Conservation (phyloP, 768 basidiomycete species). For the Calocybe gangraenosa region DNA sequence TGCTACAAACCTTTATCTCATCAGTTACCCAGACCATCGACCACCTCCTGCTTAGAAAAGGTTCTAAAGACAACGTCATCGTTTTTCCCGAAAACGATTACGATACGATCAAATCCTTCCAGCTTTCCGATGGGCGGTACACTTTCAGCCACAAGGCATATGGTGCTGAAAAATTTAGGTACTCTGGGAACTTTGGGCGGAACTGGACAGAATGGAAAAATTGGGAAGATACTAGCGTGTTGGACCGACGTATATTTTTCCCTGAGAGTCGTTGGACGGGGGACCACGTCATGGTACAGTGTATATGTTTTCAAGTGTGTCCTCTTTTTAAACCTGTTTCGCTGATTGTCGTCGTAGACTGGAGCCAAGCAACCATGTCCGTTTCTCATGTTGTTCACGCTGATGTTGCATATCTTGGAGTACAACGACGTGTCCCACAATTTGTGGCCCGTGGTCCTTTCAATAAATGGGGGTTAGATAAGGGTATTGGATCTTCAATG, state of each 20-base stretch:
- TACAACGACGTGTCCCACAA: constrained; percentile 77
- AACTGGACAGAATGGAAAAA: constrained; percentile 79
- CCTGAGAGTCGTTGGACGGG: constrained; percentile 70
- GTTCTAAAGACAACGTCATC: constrained; percentile 68
- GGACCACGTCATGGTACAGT: constrained; percentile 85
- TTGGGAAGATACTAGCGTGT: constrained; percentile 71
- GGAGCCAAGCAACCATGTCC: constrained; percentile 64
- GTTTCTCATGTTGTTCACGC: constrained; percentile 71
- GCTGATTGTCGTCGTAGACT: constrained; percentile 48
- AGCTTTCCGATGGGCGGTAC: constrained; percentile 58
- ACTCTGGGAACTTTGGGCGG: constrained; percentile 81
- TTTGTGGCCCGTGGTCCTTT: constrained; percentile 85
- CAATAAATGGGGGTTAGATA: constrained; percentile 90
- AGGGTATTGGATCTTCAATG: constrained; percentile 73
- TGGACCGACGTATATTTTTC: constrained; percentile 54
- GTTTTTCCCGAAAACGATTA: constrained; percentile 87
- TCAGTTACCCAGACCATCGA: constrained; percentile 49
- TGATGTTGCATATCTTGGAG: constrained; percentile 55
- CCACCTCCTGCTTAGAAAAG: constrained; percentile 80
- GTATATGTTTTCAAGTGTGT: constrained; percentile 48
- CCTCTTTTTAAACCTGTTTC: constrained; percentile 1
- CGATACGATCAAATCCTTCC: constrained; percentile 51
- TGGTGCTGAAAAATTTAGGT: constrained; percentile 86
- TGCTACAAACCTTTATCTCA: constrained; percentile 4
- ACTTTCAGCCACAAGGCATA: constrained; percentile 77